These are phyloP conservation scores for Dryadomyces quercus-mongolicae DNA, from an alignment of 2,329 filamentous ascomycete genomes.

Conservation along the genomic window DNA sequence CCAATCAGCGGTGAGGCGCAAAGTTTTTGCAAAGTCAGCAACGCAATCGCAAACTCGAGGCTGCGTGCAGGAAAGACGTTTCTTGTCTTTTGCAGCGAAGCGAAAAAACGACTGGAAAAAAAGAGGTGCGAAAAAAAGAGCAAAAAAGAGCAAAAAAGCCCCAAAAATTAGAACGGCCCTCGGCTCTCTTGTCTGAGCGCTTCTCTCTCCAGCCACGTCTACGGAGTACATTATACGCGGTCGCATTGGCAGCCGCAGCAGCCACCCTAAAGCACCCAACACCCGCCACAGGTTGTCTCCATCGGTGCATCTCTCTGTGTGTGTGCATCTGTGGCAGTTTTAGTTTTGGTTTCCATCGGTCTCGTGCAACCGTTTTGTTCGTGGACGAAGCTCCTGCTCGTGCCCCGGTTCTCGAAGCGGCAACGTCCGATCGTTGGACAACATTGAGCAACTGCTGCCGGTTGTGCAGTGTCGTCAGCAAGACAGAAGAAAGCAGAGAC, in stretches of 20 bases:
- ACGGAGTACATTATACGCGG: not conserved
- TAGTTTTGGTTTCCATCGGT: too few species aligned
- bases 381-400: not conserved
- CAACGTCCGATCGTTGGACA: not conserved
- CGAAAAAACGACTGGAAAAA: not conserved
- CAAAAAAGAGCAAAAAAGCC: not conserved
- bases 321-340: too few species aligned
- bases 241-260: not conserved
- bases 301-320: too few species aligned
- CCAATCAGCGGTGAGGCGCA: conserved; percentile 12
- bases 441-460: not conserved
- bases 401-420: not conserved
- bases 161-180: not conserved
- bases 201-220: not conserved
- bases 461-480: conserved; percentile 1
- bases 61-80: not conserved
- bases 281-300: too few species aligned
- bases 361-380: too few species aligned
- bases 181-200: not conserved
- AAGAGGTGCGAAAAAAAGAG: not conserved
- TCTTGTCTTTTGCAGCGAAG: not conserved
- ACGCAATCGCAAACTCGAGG: not conserved
- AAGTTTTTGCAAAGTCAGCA: not conserved
- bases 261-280: too few species aligned
- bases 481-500: not conserved